Evolutionary conservation across 805 yeast species (phyloP), one percentile per base, ranked within the genome.

Genomic region (Barnettozyma populi): DNA sequence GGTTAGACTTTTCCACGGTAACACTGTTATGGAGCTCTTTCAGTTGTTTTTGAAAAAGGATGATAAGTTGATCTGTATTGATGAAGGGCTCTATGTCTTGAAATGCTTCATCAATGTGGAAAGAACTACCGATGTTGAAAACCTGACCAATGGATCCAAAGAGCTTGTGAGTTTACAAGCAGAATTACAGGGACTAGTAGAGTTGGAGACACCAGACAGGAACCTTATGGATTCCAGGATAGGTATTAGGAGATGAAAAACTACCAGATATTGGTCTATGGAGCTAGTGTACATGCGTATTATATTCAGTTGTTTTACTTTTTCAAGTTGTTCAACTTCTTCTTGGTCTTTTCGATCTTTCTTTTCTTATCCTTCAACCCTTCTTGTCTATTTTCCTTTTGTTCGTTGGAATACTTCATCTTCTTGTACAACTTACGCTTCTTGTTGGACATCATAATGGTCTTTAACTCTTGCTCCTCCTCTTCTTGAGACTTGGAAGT

Each of bases 391-490:
- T 76, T 76, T 62, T 86, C 89, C 72, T 87, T 86, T 78, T 87
- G 81, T 50, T 84, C 82, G 59, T 86, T 80, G 50, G 96, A 92
- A 66, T 88, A 83, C 72, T 89, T 94, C 95, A 92, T 88, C 82
- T 86, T 86, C 74, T 86, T 86, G 76, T 94, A 94, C 56, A 90
- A 74, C 68, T 87, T 88, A 75, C 90, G 86, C 72, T 92, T 96
- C 70, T 92, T 94, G 73, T 90, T 90, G 59, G 92, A 79, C 99
- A 94, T 92, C 99, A 94, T 92, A 63, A 90, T 88, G 83, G 82
- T 82, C 74, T 87, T 87, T 73, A 92, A 79, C 56, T 90, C 94
- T 72, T 88, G 87, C 66, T 90, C 97, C 71, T 80, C 85, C 42
- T 78, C 79, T 51, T 73, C 78, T 54, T 75, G 77, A 50, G 75